Evolutionary conservation across 352 stramenopile species (phyloP), one percentile per base, ranked within the genome.

Genomic region (Phytophthora idaei): DNA sequence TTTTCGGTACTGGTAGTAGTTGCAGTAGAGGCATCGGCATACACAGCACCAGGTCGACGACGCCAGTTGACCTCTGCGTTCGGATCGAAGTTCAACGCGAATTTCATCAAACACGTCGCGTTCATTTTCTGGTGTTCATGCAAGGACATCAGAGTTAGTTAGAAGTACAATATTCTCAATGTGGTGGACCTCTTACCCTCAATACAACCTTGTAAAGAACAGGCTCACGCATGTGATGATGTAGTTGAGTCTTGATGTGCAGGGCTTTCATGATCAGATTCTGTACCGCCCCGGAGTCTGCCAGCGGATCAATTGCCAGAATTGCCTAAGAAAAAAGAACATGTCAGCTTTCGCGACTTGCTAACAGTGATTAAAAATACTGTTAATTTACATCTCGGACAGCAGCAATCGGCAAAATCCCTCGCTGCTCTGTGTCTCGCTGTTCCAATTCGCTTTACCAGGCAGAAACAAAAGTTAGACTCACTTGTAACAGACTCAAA

Each of bases 101-200:
- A 90, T 72, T 93, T 93, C 78, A 93, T 87, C 37, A 93, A 62
- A 7, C 80, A 81, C 25, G 65, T 69, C 5, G 73, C 74, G 67
- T 92, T 93, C 71, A 93, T 83, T 76, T 77, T 80, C 85, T 93
- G 15, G 11, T 1, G 21, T 21, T 21, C 21, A 21, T 21, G 21
- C 0, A 21, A 21, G 21, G 21, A 21, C 21, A 21, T 21, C 21
- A 21, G 21, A 21, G 21, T 21, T 21, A 21, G 21, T 21, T 21
- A 21, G 21, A 21, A 21, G 21, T 21, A 21, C 21, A 21, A 21
- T 21, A 21, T 21, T 21, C 21, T 21, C 21, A 0, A 21, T 46
- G 6, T 47, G 41, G 17, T n/a, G 10, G 6, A 3, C 5, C 4
- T 37, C 51, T 45, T 47, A 93, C 85, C 72, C 77, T 83, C 9